Evolutionary conservation across 768 basidiomycete species (phyloP).

Genomic region (Dictyophora rubrovolvata): DNA sequence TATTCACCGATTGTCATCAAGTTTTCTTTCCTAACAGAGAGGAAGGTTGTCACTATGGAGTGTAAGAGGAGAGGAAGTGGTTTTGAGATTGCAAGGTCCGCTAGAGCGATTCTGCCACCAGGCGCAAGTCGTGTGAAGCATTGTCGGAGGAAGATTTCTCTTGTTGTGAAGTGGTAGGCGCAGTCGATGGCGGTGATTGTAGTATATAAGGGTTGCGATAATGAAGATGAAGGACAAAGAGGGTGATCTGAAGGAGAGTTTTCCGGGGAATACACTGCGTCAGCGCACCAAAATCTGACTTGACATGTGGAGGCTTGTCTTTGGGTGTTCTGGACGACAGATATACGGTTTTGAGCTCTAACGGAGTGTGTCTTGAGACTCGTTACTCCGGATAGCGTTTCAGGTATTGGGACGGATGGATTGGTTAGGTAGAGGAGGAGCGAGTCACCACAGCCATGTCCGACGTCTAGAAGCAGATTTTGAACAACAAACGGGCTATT

Average conservation of each 20-base stretch:
- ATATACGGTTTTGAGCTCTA: slow-evolving; percentile 35
- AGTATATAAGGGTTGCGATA: slow-evolving; percentile 25
- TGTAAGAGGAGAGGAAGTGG: slow-evolving; percentile 8
- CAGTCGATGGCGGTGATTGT: slow-evolving; percentile 55
- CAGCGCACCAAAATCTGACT: slow-evolving; percentile 35
- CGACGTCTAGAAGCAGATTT: slow-evolving; percentile 39
- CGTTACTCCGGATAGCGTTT: slow-evolving; percentile 47
- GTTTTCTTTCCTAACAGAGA: slow-evolving; percentile 34
- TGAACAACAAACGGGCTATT: neutral
- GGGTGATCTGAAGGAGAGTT: slow-evolving; percentile 27
- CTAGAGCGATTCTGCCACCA: slow-evolving; percentile 46
- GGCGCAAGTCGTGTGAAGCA: slow-evolving; percentile 33
- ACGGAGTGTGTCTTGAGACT: slow-evolving; percentile 38
- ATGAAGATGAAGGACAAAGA: slow-evolving; percentile 26
- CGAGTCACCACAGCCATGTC: slow-evolving; percentile 61
- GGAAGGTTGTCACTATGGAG: slow-evolving; percentile 10
- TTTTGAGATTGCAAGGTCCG: slow-evolving; percentile 46
- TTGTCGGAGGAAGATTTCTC: slow-evolving; percentile 42
- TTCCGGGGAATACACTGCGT: slow-evolving; percentile 35
- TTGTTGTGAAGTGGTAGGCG: slow-evolving; percentile 56
- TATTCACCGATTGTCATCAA: slow-evolving; percentile 38
- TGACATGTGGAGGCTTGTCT: slow-evolving; percentile 13
- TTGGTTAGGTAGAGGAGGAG: slow-evolving; percentile 43
- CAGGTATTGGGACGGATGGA: slow-evolving; percentile 35
- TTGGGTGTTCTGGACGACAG: neutral